Evolutionary conservation across 495 filamentous ascomycete genomes (phyloP).

Genomic region (Podospora comata): DNA sequence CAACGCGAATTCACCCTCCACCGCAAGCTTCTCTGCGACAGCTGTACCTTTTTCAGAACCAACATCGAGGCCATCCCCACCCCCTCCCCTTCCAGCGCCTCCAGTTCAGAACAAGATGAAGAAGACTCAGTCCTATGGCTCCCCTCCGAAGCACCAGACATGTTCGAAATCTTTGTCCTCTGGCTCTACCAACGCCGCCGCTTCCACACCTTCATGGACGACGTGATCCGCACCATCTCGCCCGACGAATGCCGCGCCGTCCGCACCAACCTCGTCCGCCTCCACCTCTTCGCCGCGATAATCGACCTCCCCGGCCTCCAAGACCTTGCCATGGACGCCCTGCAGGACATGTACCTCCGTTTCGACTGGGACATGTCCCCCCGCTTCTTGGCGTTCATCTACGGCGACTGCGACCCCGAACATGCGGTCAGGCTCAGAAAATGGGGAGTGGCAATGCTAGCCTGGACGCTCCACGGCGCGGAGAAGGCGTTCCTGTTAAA

Average conservation of each 20-base stretch:
- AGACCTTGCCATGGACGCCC: constrained; percentile 47
- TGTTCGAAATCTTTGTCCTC: constrained; percentile 47
- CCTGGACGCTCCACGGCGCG: constrained; percentile 40
- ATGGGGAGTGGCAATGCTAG: constrained; percentile 51
- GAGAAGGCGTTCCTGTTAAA: constrained; percentile 20
- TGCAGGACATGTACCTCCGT: constrained; percentile 50
- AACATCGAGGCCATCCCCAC: constrained; percentile 34
- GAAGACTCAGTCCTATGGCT: constrained; percentile 36
- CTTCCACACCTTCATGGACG: constrained; percentile 40
- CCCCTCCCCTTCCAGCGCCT: constrained; percentile 9
- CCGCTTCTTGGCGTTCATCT: constrained; percentile 42
- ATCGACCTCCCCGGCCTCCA: constrained; percentile 42
- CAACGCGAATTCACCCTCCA: constrained; percentile 42
- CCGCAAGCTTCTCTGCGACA: constrained; percentile 37
- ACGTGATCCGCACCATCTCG: constrained; percentile 30
- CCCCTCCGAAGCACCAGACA: constrained; percentile 41
- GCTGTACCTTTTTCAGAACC: constrained; percentile 42
- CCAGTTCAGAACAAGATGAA: not conserved
- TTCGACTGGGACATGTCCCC: constrained; percentile 49
- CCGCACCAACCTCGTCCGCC: constrained; percentile 41
- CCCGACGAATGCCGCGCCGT: constrained; percentile 24
- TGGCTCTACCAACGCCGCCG: constrained; percentile 42
- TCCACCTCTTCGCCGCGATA: constrained; percentile 48
- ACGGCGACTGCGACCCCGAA: constrained; percentile 41
- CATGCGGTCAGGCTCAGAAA: constrained; percentile 42